Conservation (phyloP, 148 eudicot genomes). For the Vaccinium vitisidaea region DNA sequence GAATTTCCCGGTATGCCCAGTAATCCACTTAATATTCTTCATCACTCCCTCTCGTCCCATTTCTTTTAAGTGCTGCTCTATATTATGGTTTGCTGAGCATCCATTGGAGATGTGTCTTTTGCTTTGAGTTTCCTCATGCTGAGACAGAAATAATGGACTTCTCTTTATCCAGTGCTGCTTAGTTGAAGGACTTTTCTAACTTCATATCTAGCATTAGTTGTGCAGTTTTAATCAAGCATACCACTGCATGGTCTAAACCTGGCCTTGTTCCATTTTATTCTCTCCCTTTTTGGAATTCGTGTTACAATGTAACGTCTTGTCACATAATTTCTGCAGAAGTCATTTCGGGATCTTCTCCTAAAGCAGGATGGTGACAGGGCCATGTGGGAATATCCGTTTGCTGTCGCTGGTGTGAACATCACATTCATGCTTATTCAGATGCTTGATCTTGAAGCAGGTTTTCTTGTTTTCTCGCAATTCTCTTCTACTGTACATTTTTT, state of each 20-base stretch:
- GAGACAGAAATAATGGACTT: neutral
- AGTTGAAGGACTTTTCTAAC: neutral
- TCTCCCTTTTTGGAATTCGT: neutral
- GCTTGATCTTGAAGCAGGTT: constrained; percentile 98
- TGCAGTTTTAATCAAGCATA: too few relatives aligned
- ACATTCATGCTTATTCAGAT: constrained; percentile 97
- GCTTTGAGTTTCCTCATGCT: neutral
- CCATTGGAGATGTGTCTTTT: neutral
- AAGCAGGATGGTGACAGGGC: constrained; percentile 93
- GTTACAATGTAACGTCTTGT: neutral
- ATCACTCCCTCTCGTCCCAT: neutral
- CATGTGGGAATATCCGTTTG: constrained; percentile 98
- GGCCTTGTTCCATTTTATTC: neutral
- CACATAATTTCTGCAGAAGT: constrained; percentile 52
- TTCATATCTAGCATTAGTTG: neutral
- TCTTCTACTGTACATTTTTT: neutral
- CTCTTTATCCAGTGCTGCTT: neutral
- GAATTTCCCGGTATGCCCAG: constrained; percentile 66
- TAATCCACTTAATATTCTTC: neutral
- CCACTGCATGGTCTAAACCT: neutral
- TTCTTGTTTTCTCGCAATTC: neutral
- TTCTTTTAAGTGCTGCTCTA: neutral
- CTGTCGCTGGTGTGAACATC: constrained; percentile 98
- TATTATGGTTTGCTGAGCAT: neutral
- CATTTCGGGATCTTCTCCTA: constrained; percentile 86